Conservation (phyloP, 306 rosid species). For the Cucurbita ficifolia region DNA sequence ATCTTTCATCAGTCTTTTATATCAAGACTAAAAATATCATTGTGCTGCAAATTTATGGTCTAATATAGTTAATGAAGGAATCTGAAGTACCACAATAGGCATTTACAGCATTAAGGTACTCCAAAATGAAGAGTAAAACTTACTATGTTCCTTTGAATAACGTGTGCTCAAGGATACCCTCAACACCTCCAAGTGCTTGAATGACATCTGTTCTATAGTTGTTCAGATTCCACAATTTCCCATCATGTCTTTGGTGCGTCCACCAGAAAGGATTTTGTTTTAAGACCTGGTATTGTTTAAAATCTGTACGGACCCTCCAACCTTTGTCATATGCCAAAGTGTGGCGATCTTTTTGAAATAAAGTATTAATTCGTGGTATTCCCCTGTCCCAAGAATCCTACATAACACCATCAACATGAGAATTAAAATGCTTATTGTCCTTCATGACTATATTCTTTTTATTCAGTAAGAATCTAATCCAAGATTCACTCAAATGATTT, state of each 20-base stretch:
- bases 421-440: neutral
- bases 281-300: slow-evolving; percentile 94
- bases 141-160: slow-evolving; percentile 98
- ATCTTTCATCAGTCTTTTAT: neutral
- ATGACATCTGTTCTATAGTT: slow-evolving; percentile 97
- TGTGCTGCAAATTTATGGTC: neutral
- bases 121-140: slow-evolving; percentile 12
- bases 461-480: neutral
- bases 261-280: slow-evolving; percentile 99
- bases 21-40: neutral
- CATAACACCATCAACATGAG: slow-evolving; percentile 1
- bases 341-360: slow-evolving; percentile 97
- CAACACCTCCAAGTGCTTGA: slow-evolving; percentile 99
- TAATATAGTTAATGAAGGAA: neutral
- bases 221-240: slow-evolving; percentile 93
- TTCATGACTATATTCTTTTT: neutral
- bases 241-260: slow-evolving; percentile 99
- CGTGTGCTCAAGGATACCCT: slow-evolving; percentile 96
- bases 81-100: neutral
- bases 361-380: slow-evolving; percentile 94
- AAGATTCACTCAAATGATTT: neutral
- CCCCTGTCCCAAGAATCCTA: slow-evolving; percentile 99
- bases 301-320: slow-evolving; percentile 98
- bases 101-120: neutral
- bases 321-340: slow-evolving; percentile 98